A percentile compares a stretch with the other conserved stretches of the same genome.
Evolutionary conservation across 495 filamentous ascomycete genomes (phyloP).

Genomic region (Delitschia confertaspora): DNA sequence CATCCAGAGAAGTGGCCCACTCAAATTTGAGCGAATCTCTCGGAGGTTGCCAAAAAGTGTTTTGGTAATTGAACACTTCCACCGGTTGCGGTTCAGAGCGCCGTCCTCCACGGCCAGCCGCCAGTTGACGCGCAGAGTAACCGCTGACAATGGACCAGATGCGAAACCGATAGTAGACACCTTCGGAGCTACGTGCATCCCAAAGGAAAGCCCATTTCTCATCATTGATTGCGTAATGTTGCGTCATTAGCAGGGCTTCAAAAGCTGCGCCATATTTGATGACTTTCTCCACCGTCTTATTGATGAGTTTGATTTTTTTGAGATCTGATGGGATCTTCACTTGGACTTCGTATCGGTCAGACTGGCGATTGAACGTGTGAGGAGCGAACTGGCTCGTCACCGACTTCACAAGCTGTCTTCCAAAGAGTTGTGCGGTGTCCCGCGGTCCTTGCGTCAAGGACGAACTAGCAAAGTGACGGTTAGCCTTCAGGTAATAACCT

Average conservation of each 20-base stretch:
- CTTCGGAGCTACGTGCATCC: constrained; percentile 71
- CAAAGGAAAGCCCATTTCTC: constrained; percentile 93
- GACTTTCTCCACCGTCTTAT: constrained; percentile 74
- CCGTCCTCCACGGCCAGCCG: too few species aligned
- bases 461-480: constrained; percentile 77
- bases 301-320: constrained; percentile 71
- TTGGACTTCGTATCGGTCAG: constrained; percentile 64
- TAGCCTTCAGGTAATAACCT: constrained; percentile 74
- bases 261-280: constrained; percentile 77
- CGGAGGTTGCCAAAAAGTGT: constrained; percentile 61
- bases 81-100: constrained; percentile 13
- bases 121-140: too few species aligned
- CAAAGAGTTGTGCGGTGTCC: constrained; percentile 62
- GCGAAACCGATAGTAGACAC: constrained; percentile 83
- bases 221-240: constrained; percentile 66
- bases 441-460: constrained; percentile 42
- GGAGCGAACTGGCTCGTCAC: constrained; percentile 36
- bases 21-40: constrained; percentile 60
- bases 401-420: constrained; percentile 60
- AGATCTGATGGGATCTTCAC: constrained; percentile 71
- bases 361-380: constrained; percentile 40
- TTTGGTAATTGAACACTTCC: constrained; percentile 63
- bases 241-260: constrained; percentile 84
- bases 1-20: constrained; percentile 60
- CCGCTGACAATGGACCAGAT: constrained; percentile 40